These are phyloP conservation scores for Salix suchowensis DNA, from an alignment of 345 rosid genomes.

Conservation along the genomic window DNA sequence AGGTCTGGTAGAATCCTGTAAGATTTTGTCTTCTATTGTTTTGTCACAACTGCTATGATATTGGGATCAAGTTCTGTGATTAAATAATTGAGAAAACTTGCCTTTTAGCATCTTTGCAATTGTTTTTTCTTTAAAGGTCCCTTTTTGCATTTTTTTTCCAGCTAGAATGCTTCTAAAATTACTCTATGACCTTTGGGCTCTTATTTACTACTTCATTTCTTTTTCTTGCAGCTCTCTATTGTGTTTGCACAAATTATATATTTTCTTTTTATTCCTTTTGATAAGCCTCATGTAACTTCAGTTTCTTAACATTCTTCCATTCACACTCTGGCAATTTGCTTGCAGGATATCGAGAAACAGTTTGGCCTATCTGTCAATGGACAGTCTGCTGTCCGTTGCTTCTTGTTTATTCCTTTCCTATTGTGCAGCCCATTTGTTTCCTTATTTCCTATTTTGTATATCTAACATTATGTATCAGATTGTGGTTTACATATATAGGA, in stretches of 20 bases:
- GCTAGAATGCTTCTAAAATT: background rate
- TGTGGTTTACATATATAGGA: too few species aligned
- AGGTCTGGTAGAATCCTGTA: slow-evolving; percentile 42
- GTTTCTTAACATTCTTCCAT: background rate
- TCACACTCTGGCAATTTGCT: background rate
- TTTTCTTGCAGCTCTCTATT: background rate
- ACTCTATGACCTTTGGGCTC: background rate
- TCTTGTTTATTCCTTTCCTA: too few species aligned
- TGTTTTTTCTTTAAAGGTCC: background rate
- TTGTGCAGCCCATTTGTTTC: too few species aligned
- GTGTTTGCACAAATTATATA: background rate
- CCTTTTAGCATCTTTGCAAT: slow-evolving; percentile 2
- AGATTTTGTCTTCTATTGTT: background rate
- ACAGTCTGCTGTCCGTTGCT: too few species aligned
- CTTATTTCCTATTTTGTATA: too few species aligned
- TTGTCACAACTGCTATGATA: background rate
- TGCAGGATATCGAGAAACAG: slow-evolving; percentile 84
- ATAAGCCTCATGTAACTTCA: too few species aligned
- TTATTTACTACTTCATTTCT: background rate
- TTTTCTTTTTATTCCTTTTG: background rate
- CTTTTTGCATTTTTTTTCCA: background rate
- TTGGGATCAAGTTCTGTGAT: background rate
- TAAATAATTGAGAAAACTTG: background rate
- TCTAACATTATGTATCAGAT: too few species aligned
- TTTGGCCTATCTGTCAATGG: slow-evolving; percentile 49